These are phyloP conservation scores for Fonsecaea pugnacius DNA, from an alignment of 2,329 filamentous ascomycete genomes.

Conservation along the genomic window DNA sequence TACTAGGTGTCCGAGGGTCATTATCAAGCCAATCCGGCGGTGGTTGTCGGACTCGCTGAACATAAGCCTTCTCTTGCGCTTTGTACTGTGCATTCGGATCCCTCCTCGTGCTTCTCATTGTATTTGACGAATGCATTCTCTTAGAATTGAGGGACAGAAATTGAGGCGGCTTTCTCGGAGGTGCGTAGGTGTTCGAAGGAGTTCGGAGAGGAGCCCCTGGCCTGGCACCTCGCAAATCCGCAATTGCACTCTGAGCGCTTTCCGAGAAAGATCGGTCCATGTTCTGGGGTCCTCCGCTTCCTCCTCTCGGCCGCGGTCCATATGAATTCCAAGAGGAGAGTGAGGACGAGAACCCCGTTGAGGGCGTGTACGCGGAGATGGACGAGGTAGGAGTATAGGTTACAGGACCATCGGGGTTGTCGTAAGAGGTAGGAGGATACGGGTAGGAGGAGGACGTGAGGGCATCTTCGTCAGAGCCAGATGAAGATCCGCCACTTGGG, in stretches of 20 bases:
- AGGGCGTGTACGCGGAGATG: constrained; percentile 39
- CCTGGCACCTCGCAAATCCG: constrained; percentile 61
- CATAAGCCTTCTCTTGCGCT: constrained; percentile 91
- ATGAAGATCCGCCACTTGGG: constrained; percentile 46
- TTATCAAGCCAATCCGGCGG: constrained; percentile 71
- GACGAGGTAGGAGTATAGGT: constrained; percentile 42
- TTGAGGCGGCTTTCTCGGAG: constrained; percentile 59
- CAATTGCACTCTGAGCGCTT: constrained; percentile 19
- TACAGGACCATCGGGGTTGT: constrained; percentile 41
- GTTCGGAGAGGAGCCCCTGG: constrained; percentile 72
- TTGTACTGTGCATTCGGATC: constrained; percentile 75
- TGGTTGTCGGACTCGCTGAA: constrained; percentile 86
- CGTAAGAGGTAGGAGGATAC: constrained; percentile 42
- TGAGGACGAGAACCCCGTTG: constrained; percentile 37
- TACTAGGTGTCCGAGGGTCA: constrained; percentile 70
- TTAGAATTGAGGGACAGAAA: constrained; percentile 52
- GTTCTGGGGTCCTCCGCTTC: constrained; percentile 50
- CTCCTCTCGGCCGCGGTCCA: constrained; percentile 49
- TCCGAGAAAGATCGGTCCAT: constrained; percentile 35
- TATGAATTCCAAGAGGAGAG: constrained; percentile 45
- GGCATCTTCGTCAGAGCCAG: constrained; percentile 46
- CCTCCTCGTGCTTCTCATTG: constrained; percentile 57
- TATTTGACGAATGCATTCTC: constrained; percentile 61
- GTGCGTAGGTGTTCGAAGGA: constrained; percentile 79
- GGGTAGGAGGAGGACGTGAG: constrained; percentile 43